These are phyloP conservation scores for Cutaneotrichosporon sp. DNA, from an alignment of 1,284 basidiomycete species.

Conservation along the genomic window DNA sequence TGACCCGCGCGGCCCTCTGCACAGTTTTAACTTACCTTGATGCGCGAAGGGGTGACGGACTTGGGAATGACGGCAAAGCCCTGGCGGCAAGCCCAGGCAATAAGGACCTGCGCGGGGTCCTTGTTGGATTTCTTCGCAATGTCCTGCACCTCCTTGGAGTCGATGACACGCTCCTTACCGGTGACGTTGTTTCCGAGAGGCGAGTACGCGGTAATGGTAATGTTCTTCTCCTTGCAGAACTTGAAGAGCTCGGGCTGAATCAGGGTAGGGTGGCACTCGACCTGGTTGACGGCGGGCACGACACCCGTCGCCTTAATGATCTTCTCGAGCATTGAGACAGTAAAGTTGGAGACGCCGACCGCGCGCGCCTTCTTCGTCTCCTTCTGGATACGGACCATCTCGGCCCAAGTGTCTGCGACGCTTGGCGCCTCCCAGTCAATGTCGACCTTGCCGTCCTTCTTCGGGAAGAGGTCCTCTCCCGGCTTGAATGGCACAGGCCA, in stretches of 20 bases:
- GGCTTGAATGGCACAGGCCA: slow-evolving; percentile 76
- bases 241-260: slow-evolving; percentile 41
- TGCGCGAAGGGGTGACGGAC: slow-evolving; percentile 55
- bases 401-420: slow-evolving; percentile 41
- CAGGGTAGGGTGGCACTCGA: slow-evolving; percentile 69
- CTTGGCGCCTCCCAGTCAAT: slow-evolving; percentile 31
- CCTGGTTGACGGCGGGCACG: slow-evolving; percentile 72
- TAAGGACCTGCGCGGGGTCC: slow-evolving; percentile 63
- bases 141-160: slow-evolving; percentile 55
- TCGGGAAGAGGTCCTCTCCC: slow-evolving; percentile 59
- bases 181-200: slow-evolving; percentile 53
- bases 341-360: slow-evolving; percentile 72
- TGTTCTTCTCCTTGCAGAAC: slow-evolving; percentile 59
- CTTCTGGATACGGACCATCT: slow-evolving; percentile 41
- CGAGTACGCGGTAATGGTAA: slow-evolving; percentile 58
- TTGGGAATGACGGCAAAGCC: slow-evolving; percentile 60
- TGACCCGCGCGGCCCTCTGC: too few relatives aligned
- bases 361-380: slow-evolving; percentile 40
- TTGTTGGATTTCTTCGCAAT: slow-evolving; percentile 59
- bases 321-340: slow-evolving; percentile 60
- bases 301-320: slow-evolving; percentile 71
- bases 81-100: slow-evolving; percentile 60
- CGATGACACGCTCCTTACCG: slow-evolving; percentile 32
- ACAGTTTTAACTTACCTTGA: slow-evolving; percentile 53
- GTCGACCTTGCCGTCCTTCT: slow-evolving; percentile 15